Evolutionary conservation across 495 filamentous ascomycete genomes (phyloP).

Genomic region (Penicillium argentinense): DNA sequence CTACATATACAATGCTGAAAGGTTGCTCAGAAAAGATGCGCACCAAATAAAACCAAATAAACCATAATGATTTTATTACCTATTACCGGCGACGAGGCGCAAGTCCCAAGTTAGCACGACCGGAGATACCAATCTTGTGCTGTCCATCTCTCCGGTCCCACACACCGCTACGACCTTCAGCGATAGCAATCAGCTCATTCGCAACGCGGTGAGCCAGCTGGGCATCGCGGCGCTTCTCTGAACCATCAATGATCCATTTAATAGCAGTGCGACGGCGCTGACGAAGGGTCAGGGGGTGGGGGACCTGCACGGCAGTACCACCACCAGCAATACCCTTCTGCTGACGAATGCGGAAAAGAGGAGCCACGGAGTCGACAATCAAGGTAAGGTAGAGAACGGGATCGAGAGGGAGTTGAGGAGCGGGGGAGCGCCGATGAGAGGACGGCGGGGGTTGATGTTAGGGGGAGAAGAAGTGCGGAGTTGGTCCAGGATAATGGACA

Average conservation of each 20-base stretch:
- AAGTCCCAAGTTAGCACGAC: slow-evolving; percentile 66
- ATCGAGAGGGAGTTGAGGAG: slow-evolving; percentile 72
- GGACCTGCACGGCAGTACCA: slow-evolving; percentile 79
- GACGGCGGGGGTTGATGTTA: slow-evolving; percentile 60
- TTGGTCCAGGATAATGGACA: slow-evolving; percentile 79
- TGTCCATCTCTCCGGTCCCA: slow-evolving; percentile 76
- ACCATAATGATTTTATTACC: slow-evolving; percentile 1
- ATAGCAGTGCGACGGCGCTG: slow-evolving; percentile 78
- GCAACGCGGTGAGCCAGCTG: slow-evolving; percentile 77
- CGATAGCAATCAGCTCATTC: slow-evolving; percentile 81
- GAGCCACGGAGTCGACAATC: slow-evolving; percentile 95
- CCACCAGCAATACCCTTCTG: slow-evolving; percentile 81
- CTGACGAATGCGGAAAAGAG: slow-evolving; percentile 73
- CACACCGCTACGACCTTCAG: slow-evolving; percentile 77
- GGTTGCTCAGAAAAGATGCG: slow-evolving; percentile 3
- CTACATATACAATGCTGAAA: not conserved
- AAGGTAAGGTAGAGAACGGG: slow-evolving; percentile 76
- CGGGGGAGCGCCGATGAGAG: slow-evolving; percentile 69
- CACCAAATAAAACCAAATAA: slow-evolving; percentile 8
- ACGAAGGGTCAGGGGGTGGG: slow-evolving; percentile 68
- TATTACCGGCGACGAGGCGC: slow-evolving; percentile 24
- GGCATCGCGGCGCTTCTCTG: slow-evolving; percentile 64
- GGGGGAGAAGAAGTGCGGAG: slow-evolving; percentile 84
- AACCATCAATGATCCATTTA: slow-evolving; percentile 82
- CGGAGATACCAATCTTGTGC: slow-evolving; percentile 71